Conservation (phyloP, 2,329 filamentous ascomycete genomes). For the Parastagonospora nodorum region DNA sequence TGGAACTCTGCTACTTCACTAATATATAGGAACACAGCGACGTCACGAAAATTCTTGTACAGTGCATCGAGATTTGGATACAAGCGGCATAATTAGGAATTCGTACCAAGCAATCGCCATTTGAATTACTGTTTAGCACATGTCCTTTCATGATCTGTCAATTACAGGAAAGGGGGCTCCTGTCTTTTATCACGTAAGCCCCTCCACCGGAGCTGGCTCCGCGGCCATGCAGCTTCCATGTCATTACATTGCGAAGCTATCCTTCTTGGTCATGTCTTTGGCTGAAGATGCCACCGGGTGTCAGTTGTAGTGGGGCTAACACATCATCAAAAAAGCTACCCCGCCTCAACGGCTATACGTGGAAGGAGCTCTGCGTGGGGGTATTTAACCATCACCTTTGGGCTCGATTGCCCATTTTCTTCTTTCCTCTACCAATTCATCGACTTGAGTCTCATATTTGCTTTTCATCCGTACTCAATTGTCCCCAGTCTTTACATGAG, state of each 20-base stretch:
- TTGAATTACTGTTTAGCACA: no score
- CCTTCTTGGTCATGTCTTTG: not conserved
- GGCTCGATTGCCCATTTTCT: constrained; percentile 2
- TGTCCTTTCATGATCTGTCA: no score
- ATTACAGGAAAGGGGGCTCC: no score
- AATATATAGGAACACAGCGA: no score
- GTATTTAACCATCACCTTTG: constrained; percentile 25
- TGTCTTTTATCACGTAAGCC: no score
- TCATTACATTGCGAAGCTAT: not conserved
- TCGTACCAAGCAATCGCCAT: no score
- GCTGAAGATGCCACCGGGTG: not conserved
- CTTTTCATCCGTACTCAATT: constrained; percentile 1
- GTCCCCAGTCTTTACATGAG: constrained; percentile 20
- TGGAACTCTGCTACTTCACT: no score
- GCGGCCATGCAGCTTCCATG: not conserved
- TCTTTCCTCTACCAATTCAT: not conserved
- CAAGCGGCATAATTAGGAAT: no score
- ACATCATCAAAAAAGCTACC: constrained; percentile 19
- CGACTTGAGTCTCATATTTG: not conserved
- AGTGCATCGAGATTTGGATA: no score
- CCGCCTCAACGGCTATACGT: constrained; percentile 32
- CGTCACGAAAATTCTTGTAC: no score
- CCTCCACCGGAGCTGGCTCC: not conserved
- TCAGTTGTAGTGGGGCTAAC: constrained; percentile 1
- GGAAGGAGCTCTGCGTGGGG: constrained; percentile 16